Evolutionary conservation across 2,329 filamentous ascomycete species (phyloP).

Genomic region (Aspergillus sp.): DNA sequence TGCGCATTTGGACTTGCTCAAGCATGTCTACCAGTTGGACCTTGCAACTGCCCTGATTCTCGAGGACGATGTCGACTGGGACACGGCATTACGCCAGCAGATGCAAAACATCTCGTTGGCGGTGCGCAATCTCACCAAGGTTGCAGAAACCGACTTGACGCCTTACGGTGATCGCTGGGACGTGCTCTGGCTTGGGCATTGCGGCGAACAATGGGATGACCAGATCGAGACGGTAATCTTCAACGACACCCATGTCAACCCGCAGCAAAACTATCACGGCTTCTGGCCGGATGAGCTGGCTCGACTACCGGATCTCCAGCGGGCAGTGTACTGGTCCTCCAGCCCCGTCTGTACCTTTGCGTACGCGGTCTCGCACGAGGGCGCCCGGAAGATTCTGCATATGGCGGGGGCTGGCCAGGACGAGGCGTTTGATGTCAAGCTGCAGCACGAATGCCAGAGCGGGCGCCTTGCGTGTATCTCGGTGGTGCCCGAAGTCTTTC

Average conservation of each 20-base stretch:
- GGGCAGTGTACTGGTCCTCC: conserved; percentile 28
- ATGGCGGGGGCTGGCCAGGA: conserved; percentile 27
- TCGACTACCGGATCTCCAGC: conserved; percentile 15
- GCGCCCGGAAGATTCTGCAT: conserved; percentile 34
- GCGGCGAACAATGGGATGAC: conserved; percentile 22
- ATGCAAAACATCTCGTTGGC: conserved; percentile 31
- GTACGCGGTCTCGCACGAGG: conserved; percentile 42
- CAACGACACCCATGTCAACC: conserved; percentile 26
- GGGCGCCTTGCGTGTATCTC: conserved; percentile 34
- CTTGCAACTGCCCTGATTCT: conserved; percentile 45
- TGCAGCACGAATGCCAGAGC: conserved; percentile 31
- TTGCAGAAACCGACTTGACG: not conserved
- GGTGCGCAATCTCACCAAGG: conserved; percentile 25
- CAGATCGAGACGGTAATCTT: conserved; percentile 20
- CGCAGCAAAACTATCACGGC: conserved; percentile 19
- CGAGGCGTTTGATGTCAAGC: conserved; percentile 37
- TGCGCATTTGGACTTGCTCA: not conserved
- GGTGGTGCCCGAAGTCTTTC: conserved; percentile 39
- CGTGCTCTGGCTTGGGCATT: conserved; percentile 41
- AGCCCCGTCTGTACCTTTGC: conserved; percentile 36
- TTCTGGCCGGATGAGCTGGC: conserved; percentile 15
- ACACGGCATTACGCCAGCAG: conserved; percentile 34
- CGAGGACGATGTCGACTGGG: conserved; percentile 44
- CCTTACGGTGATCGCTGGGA: conserved; percentile 38
- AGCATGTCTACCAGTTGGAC: not conserved